Conservation (phyloP, 2,329 filamentous ascomycete genomes). For the Cercospora zeae-maydis region DNA sequence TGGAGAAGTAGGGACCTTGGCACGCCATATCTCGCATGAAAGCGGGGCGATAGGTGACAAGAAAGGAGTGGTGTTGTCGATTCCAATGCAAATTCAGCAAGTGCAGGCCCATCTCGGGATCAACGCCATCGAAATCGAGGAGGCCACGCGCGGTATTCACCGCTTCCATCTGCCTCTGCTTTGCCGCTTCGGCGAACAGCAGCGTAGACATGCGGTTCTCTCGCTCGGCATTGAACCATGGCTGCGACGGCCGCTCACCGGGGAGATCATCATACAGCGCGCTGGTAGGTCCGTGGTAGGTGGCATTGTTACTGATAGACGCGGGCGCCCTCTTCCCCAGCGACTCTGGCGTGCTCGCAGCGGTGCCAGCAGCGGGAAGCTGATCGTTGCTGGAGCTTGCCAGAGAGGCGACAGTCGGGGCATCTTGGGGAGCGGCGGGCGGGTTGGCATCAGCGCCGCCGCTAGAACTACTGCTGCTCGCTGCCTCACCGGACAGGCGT, state of each 20-base stretch:
- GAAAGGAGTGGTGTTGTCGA: slow-evolving; percentile 26
- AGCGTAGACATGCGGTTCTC: slow-evolving; percentile 46
- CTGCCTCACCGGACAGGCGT: not conserved
- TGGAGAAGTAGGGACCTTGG: slow-evolving; percentile 55
- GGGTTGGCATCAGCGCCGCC: not conserved
- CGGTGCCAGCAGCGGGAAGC: not conserved
- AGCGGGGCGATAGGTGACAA: slow-evolving; percentile 26
- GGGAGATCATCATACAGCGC: slow-evolving; percentile 46
- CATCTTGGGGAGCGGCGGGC: not conserved
- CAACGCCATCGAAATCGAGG: slow-evolving; percentile 56
- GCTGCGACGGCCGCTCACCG: slow-evolving; percentile 10
- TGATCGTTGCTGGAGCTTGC: not conserved
- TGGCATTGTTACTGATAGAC: slow-evolving; percentile 34
- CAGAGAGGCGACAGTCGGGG: not conserved
- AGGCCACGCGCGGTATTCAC: slow-evolving; percentile 46
- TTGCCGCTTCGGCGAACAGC: slow-evolving; percentile 48
- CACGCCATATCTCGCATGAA: slow-evolving; percentile 42
- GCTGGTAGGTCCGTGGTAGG: slow-evolving; percentile 51
- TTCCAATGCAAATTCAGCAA: slow-evolving; percentile 47
- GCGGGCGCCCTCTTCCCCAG: slow-evolving; percentile 8
- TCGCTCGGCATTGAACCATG: slow-evolving; percentile 18
- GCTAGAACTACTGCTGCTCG: slow-evolving; percentile 3
- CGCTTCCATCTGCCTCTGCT: slow-evolving; percentile 50
- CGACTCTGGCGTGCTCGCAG: slow-evolving; percentile 3
- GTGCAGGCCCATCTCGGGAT: slow-evolving; percentile 52